Percentiles rank a stretch among this genome's conserved stretches.
These are phyloP conservation scores for Trichoderma asperelloides DNA, from an alignment of 495 filamentous ascomycete species.

Conservation along the genomic window DNA sequence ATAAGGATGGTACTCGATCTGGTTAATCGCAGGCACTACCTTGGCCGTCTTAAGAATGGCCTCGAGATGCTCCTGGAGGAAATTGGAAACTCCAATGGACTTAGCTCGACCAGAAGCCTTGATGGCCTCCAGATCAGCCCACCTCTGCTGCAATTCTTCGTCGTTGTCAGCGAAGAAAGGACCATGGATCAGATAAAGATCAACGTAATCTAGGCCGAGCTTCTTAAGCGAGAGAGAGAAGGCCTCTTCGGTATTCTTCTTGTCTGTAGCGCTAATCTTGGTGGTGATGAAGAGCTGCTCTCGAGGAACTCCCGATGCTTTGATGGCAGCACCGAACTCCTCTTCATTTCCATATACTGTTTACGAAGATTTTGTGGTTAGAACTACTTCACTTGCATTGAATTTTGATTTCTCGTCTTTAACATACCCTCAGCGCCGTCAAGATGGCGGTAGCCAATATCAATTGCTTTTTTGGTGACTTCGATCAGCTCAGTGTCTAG, in stretches of 20 bases:
- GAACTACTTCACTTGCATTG: background rate
- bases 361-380: conserved; percentile 1
- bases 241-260: conserved; percentile 48
- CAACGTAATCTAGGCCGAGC: conserved; percentile 70
- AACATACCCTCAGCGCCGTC: conserved; percentile 62
- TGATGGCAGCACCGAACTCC: conserved; percentile 67
- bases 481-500: conserved; percentile 49
- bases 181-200: conserved; percentile 74
- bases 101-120: conserved; percentile 60
- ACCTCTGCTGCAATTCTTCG: conserved; percentile 56
- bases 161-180: conserved; percentile 61
- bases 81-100: conserved; percentile 83
- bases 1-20: conserved; percentile 86
- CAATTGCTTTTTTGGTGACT: conserved; percentile 57
- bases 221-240: conserved; percentile 65
- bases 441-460: conserved; percentile 62
- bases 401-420: background rate
- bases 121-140: conserved; percentile 71
- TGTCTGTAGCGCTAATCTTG: conserved; percentile 51
- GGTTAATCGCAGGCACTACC: conserved; percentile 63
- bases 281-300: conserved; percentile 68
- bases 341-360: conserved; percentile 69
- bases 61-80: conserved; percentile 57
- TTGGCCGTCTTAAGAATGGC: conserved; percentile 56
- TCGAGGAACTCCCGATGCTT: conserved; percentile 54